Evolutionary conservation across 2,329 filamentous ascomycete species (phyloP), one percentile per base, ranked within the genome.

Genomic region (Aspergillus caelatus): DNA sequence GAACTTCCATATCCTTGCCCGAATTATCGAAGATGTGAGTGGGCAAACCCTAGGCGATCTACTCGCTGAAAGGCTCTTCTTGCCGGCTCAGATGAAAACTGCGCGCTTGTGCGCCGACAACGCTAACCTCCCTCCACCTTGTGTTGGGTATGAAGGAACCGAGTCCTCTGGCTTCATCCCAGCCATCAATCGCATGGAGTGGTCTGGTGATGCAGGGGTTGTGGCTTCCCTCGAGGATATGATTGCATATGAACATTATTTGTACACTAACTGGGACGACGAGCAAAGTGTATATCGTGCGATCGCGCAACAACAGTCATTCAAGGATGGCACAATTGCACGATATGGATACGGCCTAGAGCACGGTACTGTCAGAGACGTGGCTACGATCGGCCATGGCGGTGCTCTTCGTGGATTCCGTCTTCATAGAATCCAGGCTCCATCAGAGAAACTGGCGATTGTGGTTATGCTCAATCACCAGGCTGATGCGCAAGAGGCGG

Each of bases 181-280:
- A 1, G 78, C 75, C 4, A 59, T 71, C 14, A 82, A 83, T 59
- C 72, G 72, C 0, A 82, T 82, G 55, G 79, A 82, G 63, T 83
- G 81, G 81, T 75, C 80, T 21, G 81, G 80, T 3, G 81, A 82
- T 70, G 81, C 81, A 7, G 81, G 81, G 9, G 69, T 82, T 14
- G 78, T 77, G 4, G 80, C 79, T 56, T 78, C 79, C 7, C 74
- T 82, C 3, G 68, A 71, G n/a, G 81, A 83, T 65, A 82, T 83
- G 81, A 74, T 82, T 57, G 78, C 78, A 0, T 83, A 81, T 61
- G 81, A 83, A 65, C 73, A 76, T 63, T 79, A 76, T 65, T 65
- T 83, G 16, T 72, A 82, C 58, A 65, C 62, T 39, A 70, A 70
- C 4, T 71, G 68, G 53, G 63, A 67, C 8, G 76, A 80, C 41